phyloP scores from a whole-genome alignment of 2,329 filamentous ascomycete genomes.

The Apiospora pterosperma region DNA sequence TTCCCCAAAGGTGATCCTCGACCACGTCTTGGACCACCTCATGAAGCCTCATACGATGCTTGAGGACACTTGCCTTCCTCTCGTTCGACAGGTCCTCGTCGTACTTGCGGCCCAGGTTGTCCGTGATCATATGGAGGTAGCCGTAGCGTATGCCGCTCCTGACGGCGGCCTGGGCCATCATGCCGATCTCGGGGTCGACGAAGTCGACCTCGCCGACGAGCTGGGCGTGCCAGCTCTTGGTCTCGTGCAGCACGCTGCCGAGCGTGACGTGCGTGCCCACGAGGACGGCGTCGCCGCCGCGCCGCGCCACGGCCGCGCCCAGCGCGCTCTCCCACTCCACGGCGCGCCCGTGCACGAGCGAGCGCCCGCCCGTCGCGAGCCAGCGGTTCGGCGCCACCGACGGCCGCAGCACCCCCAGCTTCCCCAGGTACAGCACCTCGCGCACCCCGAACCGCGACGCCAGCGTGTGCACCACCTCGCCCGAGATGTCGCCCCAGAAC shows the following conservation, averaged over 20 bases:
- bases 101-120: conserved; percentile 12
- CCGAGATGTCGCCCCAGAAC: conserved; percentile 13
- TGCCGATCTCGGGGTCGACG: conserved; percentile 13
- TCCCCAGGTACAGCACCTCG: conserved; percentile 12
- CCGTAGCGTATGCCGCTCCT: conserved; percentile 6
- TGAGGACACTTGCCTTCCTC: conserved; percentile 9
- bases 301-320: conserved; percentile 2
- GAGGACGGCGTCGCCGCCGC: not conserved
- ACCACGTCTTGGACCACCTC: conserved; percentile 10
- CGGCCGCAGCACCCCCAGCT: conserved; percentile 10
- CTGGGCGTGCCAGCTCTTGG: conserved; percentile 9
- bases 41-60: conserved; percentile 5
- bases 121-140: conserved; percentile 13
- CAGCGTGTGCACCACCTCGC: conserved; percentile 11
- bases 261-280: conserved; percentile 8
- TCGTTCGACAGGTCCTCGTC: conserved; percentile 13
- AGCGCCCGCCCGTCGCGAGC: conserved; percentile 9
- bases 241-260: conserved; percentile 12
- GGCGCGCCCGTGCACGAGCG: conserved; percentile 6
- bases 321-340: conserved; percentile 9
- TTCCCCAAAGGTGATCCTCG: conserved; percentile 7
- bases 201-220: conserved; percentile 9
- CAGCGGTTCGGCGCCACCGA: conserved; percentile 9
- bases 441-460: conserved; percentile 1
- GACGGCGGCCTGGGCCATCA: conserved; percentile 13